phyloP scores from a whole-genome alignment of 2,329 filamentous ascomycete species.

The Lasiodiplodia sp. region DNA sequence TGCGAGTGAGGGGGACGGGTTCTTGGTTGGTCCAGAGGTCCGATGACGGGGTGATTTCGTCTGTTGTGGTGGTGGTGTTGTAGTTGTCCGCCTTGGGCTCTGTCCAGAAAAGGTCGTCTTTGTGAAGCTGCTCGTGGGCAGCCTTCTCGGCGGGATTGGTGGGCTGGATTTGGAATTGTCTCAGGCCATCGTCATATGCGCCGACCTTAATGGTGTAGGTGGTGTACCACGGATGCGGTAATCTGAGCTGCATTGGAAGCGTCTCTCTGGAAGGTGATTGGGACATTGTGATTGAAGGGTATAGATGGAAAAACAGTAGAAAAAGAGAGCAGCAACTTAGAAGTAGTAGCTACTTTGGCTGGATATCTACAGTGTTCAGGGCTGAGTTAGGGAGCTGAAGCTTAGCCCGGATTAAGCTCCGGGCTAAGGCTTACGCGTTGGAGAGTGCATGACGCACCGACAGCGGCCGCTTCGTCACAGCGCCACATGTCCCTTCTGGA shows the following conservation, averaged over 20 bases:
- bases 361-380: background rate
- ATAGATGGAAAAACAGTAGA: background rate
- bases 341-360: background rate
- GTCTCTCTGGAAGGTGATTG: background rate
- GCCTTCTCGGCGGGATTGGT: slow-evolving; percentile 31
- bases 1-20: background rate
- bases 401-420: slow-evolving; percentile 3
- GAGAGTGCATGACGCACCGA: background rate
- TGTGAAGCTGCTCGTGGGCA: slow-evolving; percentile 41
- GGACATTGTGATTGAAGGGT: background rate
- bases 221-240: slow-evolving; percentile 49
- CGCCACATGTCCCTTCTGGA: background rate
- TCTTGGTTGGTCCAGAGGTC: background rate
- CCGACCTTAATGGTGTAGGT: slow-evolving; percentile 34
- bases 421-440: background rate
- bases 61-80: slow-evolving; percentile 27
- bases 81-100: slow-evolving; percentile 35
- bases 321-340: background rate
- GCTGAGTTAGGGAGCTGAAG: background rate
- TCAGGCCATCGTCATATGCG: background rate
- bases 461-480: too few relatives aligned
- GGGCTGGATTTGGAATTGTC: background rate
- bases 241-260: slow-evolving; percentile 35
- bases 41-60: background rate
- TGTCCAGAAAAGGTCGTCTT: slow-evolving; percentile 41